Conservation (phyloP, 306 rosid genomes). For the Gynostemma pentaphyllum region DNA sequence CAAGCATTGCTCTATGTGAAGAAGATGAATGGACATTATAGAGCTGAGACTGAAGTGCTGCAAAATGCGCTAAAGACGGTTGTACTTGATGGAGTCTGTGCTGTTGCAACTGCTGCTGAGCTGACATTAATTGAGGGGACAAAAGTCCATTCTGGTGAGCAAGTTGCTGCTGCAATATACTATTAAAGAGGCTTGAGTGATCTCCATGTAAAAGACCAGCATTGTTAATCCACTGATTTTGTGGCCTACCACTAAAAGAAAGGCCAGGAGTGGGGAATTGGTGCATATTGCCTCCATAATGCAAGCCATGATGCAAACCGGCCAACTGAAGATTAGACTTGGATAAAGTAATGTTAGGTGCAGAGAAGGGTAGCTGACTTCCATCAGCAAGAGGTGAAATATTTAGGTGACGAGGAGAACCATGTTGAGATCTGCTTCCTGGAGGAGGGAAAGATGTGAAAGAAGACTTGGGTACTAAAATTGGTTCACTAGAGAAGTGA, state of each 20-base stretch:
- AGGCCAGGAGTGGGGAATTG: constrained; percentile 30
- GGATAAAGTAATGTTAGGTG: constrained; percentile 38
- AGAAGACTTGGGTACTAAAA: constrained; percentile 48
- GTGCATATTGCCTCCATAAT: constrained; percentile 46
- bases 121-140: constrained; percentile 44
- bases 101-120: constrained; percentile 43
- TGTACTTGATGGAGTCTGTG: constrained; percentile 46
- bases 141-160: constrained; percentile 38
- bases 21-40: constrained; percentile 51
- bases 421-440: constrained; percentile 37
- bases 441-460: constrained; percentile 30
- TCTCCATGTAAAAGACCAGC: constrained; percentile 41
- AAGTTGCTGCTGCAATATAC: constrained; percentile 74
- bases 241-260: constrained; percentile 32
- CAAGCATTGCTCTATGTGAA: constrained; percentile 73
- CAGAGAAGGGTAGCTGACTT: constrained; percentile 35
- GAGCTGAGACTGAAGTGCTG: constrained; percentile 40
- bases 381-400: constrained; percentile 38
- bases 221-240: constrained; percentile 49
- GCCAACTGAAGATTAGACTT: constrained; percentile 43
- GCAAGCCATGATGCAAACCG: constrained; percentile 42
- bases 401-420: constrained; percentile 47
- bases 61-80: constrained; percentile 36
- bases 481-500: constrained; percentile 52
- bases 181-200: constrained; percentile 29